Base-by-base conservation (phyloP, 345 rosid genomes). In the Rhizophora apiculata region DNA sequence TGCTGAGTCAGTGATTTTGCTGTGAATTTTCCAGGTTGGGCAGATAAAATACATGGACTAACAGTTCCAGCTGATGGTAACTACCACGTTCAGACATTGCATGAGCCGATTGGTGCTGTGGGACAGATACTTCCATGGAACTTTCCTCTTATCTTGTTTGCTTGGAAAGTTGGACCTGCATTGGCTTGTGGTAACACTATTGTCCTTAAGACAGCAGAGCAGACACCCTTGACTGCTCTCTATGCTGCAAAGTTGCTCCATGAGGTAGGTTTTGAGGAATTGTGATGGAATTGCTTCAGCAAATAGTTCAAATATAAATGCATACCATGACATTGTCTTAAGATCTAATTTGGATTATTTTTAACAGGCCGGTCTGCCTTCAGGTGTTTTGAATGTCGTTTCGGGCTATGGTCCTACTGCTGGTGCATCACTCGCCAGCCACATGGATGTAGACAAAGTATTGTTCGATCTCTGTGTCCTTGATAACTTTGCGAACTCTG, bases 311-410 rank as follows among this genome's bases (percentile, higher is more conserved):
- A 10, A 3, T 53, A 16, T 4, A 30, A 18, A n/a, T 43, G 43
- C 22, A 65, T 13, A 15, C 19, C 49, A 43, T 43, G 49, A 43
- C 20, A 13, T 15, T 20, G 26, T 37, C 55, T 52, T 66, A 63
- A 68, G 57, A 75, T 53, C 70, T 31, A 22, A 58, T 39, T 16
- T 63, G 24, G 37, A 16, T 31, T 59, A 29, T 58, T 56, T 59
- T 30, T 70, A 74, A 68, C 77, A 93, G 96, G 97, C 98, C 27
- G 96, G 97, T 73, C 93, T 90, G 67, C 98, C 98, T 68, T 89
- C 89, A 0, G 97, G 98, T 71, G 98, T 93, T 79, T 59, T 93
- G 78, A 93, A 91, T 65, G 70, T 93, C 29, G 92, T 93, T 77
- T 90, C 96, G 43, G 94, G 97, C 61, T 91, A 54, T 53, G 97